A percentile compares a stretch with the other conserved stretches of the same genome.
Evolutionary conservation across 2,329 filamentous ascomycete species (phyloP).

Genomic region (Fusarium robinianum): DNA sequence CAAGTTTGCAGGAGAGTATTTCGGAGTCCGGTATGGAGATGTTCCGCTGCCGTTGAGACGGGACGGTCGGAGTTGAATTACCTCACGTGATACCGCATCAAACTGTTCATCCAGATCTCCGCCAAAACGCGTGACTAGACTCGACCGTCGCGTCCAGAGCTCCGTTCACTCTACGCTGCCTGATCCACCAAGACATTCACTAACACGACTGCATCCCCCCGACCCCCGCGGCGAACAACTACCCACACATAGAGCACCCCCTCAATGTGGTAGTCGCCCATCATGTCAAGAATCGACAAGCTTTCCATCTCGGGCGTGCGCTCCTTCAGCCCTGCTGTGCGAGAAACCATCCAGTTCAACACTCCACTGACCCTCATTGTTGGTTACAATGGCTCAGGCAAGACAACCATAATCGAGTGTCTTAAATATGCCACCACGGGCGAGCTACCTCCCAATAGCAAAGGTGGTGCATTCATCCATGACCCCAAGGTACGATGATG

Average conservation of each 20-base stretch:
- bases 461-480: slow-evolving; percentile 90
- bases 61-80: no score
- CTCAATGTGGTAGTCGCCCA: slow-evolving; percentile 29
- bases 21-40: no score
- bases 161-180: slow-evolving; percentile 4
- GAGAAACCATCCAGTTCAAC: slow-evolving; percentile 84
- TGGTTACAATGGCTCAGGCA: slow-evolving; percentile 95
- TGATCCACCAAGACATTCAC: slow-evolving; percentile 10
- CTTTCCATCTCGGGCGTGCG: slow-evolving; percentile 82
- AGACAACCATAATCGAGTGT: slow-evolving; percentile 98
- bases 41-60: no score
- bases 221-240: neutral
- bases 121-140: slow-evolving; percentile 21
- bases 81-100: slow-evolving; percentile 28
- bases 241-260: neutral
- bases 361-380: slow-evolving; percentile 94
- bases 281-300: slow-evolving; percentile 83
- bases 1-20: no score
- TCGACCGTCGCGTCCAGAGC: slow-evolving; percentile 21
- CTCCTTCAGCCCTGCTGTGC: slow-evolving; percentile 78
- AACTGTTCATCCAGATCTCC: slow-evolving; percentile 6
- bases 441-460: slow-evolving; percentile 88
- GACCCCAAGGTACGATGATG: slow-evolving; percentile 74
- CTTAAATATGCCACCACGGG: slow-evolving; percentile 98
- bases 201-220: no score